Evolutionary conservation across 345 rosid species (phyloP), one percentile per base, ranked within the genome.

Genomic region (Kernera saxatilis): DNA sequence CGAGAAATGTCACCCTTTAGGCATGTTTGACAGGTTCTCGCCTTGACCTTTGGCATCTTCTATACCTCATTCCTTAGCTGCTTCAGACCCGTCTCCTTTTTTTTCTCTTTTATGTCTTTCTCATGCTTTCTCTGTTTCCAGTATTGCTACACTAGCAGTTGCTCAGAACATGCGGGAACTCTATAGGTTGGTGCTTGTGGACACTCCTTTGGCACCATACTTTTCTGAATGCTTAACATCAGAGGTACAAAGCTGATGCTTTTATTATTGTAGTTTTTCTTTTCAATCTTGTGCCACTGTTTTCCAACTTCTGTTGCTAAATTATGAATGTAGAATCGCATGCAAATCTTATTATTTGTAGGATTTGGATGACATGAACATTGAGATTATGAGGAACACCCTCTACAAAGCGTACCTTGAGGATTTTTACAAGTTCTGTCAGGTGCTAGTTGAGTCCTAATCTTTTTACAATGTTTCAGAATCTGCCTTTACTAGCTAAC

Each of bases 101-200:
- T 22, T 62, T 13, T 5, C 12, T 12, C 6, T 22, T 17, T 10
- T n/a, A 13, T 35, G 8, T 21, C 67, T 54, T 39, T n/a, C 67
- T 35, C 23, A 66, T 67, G 6, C 19, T 2, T 13, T 58, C 46
- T 5, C 23, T 25, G 22, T 64, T 57, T 46, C 17, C 88, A 91
- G 99, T 78, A 94, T 94, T 82, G 99, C 99, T 15, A 89, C 98
- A 59, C 72, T 94, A 71, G 99, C 98, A 6, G 98, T 94, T 79
- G 99, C 99, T 73, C 99, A 92, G 81, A 94, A 94, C 70, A 92
- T 94, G 98, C 71, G 99, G 32, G 99, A 94, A 80, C 99, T 94
- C 46, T 94, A 94, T 27, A 81, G 99, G 58, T 79, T 94, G 87
- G 99, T 94, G 72, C 99, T 94, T 79, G 96, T 94, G 50, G 99